Base-by-base conservation (phyloP, 139 green algal genomes). In the Penium margaritaceum region DNA sequence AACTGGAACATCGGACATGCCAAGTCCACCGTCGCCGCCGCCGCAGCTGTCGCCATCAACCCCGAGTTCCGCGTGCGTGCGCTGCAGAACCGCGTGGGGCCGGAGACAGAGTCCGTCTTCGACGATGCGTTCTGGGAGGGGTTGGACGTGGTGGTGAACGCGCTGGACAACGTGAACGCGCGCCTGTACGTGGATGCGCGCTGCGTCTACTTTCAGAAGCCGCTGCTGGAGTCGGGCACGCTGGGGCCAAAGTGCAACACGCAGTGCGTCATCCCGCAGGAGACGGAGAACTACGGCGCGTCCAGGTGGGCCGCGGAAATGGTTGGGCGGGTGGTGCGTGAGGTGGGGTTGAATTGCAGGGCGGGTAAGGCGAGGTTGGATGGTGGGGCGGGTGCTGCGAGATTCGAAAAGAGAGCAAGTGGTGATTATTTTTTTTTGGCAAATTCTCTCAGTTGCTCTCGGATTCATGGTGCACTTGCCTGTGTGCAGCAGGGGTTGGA, bases 241-340 rank as follows among this genome's bases (percentile, higher is more conserved):
- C 86, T 99, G 58, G 94, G 94, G 6, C 69, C 94, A 70, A 99
- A 99, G 87, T 96, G 90, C 90, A 99, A 99, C 88, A 99, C 94
- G 39, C 83, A 88, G 64, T 78, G 85, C 69, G 81, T 85, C 35
- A 85, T 98, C 30, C 94, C 94, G 0, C 66, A 82, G 21, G 34
- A 96, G 24, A 99, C 94, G 17, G 94, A 99, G 79, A 98, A 99
- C 87, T 98, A 98, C 77, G 93, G 89, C 30, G 89, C 90, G 1
- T 88, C 79, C 29, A 74, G n/a, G n/a, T n/a, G n/a, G n/a, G n/a
- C n/a, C n/a, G n/a, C n/a, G n/a, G n/a, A n/a, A n/a, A n/a, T n/a
- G n/a, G n/a, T n/a, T n/a, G n/a, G n/a, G n/a, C n/a, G n/a, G n/a
- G n/a, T n/a, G n/a, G n/a, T n/a, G n/a, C n/a, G n/a, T n/a, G n/a